Evolutionary conservation across 768 basidiomycete genomes (phyloP), one percentile per base, ranked within the genome.

Genomic region (Pisolithus tinctorius): DNA sequence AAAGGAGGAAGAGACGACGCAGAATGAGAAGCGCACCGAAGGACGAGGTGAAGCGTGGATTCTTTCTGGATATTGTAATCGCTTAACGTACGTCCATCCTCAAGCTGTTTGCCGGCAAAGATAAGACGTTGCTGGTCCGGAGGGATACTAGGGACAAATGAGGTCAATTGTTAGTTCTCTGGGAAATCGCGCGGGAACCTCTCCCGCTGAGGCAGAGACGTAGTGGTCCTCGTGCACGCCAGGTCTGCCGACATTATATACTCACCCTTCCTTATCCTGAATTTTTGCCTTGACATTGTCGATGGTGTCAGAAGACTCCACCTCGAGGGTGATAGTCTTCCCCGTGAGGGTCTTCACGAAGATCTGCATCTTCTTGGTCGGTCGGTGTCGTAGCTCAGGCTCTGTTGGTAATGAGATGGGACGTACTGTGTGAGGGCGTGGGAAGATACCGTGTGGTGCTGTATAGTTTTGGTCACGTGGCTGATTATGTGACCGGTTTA

Each of bases 21-120:
- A 37, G 23, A 4, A n/a, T 17, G 29, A 16, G 14, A 29, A 47
- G 69, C 84, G 65, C 55, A 89, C 89, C 92, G 91, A 70, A 95
- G 91, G 60, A 97, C 93, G 62, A 97, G 78, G 75, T 98, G 94
- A 60, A 98, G 89, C 26, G 94, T 98, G 20, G 92, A 94, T 72
- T 97, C 94, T 74, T 94, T 93, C 76, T 94, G 93, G 66, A 95
- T 96, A 77, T 95, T 95, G 79, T 95, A 97, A 74, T 98, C 95
- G 59, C 81, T 87, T 41, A 97, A 77, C 6, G 94, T 97, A 61
- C 95, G 88, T 44, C 95, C 95, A 70, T 98, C 95, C 73, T 98
- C 95, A 53, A 97, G 83, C 72, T 97, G 95, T 81, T 98, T 98
- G 49, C 95, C 95, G 52, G 95, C 95, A 60, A 97, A 93, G 71